Evolutionary conservation across 176 grass and related monocot genomes (phyloP), one percentile per base, ranked within the genome.

Genomic region (Chloris gayana): DNA sequence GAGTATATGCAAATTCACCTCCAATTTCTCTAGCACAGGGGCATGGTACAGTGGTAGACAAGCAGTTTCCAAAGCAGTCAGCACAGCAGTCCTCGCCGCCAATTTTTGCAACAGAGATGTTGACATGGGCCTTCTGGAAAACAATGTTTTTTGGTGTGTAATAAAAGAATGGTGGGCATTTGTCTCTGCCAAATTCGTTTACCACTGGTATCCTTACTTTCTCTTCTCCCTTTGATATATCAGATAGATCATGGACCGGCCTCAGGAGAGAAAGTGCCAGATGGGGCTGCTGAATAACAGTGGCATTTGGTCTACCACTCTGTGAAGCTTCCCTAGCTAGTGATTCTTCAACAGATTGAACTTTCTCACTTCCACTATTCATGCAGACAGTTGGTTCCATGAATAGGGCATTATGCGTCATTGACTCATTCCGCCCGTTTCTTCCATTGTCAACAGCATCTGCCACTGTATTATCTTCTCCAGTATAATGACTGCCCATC

Each of bases 211-310:
- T 89, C 56, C 75, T 83, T 29, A 93, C 72, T 42, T 71, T 77
- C 61, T 94, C 91, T 82, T 83, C 79, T 24, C 91, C 94, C 84
- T 73, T 97, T 14, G 88, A 82, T 89, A 97, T 93, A 58, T 97
- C 89, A 65, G 81, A 70, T 21, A 82, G 58, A 85, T 97, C 89
- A 75, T 93, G 94, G 14, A 26, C 44, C 73, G 82, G 76, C 75
- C 85, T 81, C 72, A 50, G 27, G n/a, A 62, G 83, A 56, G 25
- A 73, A 53, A 85, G 66, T 44, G 76, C 46, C n/a, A 91, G 64
- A 11, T 93, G 74, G 24, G 85, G 50, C n/a, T 87, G 46, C 57
- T 70, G 87, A 50, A 84, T 14, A 76, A 87, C 77, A 14, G 83
- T 64, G 61, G 77, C 69, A 35, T 80, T 80, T 30, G 75, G 70